Evolutionary conservation across 2,329 filamentous ascomycete species (phyloP).

Genomic region (Hypoxylon sp.): DNA sequence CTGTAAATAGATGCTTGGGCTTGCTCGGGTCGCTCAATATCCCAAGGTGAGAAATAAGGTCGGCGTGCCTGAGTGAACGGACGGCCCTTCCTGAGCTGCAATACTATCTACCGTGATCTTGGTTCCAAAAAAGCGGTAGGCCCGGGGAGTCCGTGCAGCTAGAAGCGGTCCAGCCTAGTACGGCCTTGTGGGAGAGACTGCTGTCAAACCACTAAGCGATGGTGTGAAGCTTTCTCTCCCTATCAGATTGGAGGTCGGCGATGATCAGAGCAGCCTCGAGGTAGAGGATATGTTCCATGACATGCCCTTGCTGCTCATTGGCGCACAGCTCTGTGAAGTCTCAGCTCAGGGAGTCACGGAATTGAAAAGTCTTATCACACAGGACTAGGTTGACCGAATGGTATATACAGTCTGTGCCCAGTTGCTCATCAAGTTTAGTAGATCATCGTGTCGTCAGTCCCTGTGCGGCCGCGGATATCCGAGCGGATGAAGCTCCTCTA

Average conservation of each 20-base stretch:
- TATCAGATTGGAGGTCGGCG: background rate
- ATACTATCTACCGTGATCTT: background rate
- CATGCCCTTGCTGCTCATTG: background rate
- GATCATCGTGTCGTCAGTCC: background rate
- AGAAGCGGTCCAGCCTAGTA: background rate
- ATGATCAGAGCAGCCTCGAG: background rate
- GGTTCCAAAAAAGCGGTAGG: background rate
- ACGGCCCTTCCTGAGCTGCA: background rate
- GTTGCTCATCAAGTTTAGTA: background rate
- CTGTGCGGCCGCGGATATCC: background rate
- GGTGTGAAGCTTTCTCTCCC: conserved; percentile 1
- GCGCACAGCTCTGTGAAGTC: background rate
- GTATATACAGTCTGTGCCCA: background rate
- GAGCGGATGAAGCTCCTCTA: background rate
- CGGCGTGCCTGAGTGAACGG: background rate
- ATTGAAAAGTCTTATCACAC: conserved; percentile 1
- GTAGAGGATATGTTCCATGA: background rate
- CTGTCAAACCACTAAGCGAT: background rate
- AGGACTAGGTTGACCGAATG: background rate
- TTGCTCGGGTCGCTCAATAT: background rate
- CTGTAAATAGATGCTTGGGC: background rate
- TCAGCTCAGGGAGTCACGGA: background rate
- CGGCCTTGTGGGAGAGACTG: background rate
- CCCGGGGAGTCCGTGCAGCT: background rate
- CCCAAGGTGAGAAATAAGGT: conserved; percentile 12